Base-by-base conservation (phyloP, 768 basidiomycete species). In the Naematelia encephala region DNA sequence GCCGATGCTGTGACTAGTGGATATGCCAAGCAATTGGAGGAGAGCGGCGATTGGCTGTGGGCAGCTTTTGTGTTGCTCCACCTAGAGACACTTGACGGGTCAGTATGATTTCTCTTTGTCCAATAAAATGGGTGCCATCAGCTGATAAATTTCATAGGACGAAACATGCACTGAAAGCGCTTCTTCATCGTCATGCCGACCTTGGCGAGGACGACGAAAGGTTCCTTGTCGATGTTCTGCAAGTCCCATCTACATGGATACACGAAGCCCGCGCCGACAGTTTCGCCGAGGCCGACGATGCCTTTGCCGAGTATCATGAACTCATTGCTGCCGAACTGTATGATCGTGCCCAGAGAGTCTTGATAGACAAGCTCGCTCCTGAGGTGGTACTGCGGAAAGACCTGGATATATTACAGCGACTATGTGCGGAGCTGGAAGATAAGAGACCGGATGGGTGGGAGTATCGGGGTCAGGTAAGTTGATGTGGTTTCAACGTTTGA, bases 1-100 rank as follows among this genome's bases (percentile, higher is more conserved):
- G 92, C 92, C 2, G 91, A 97, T 78, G 72, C 86, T 30, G 77
- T 98, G 25, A 86, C 91, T 5, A 87, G 84, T 62, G 84, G 83
- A 55, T 99, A 94, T 73, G 93, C 93, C 0, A 81, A 84, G 50
- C 90, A 96, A 74, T 78, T 99, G 61, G 94, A 97, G 78, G 81
- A 82, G 52, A 78, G 84, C 57, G 91, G 87, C 16, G 81, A 87
- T 82, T 83, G 93, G 67, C 86, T 90, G 68, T 89, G 91, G 77
- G 88, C 91, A 3, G 82, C 84, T 2, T 97, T 98, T 70, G 90
- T 97, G 3, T 79, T 96, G 58, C 79, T 98, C 55, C 92, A 97
- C 75, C 79, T 98, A 10, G 89, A 94, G 73, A 85, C 86, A 21
- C 82, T 86, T 16, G 80, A 81, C 22, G 87, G 89, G 93, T 93